A percentile compares a stretch with the other conserved stretches of the same genome.
Evolutionary conservation across 495 filamentous ascomycete genomes (phyloP).

Genomic region (Tetracladium setigerum): DNA sequence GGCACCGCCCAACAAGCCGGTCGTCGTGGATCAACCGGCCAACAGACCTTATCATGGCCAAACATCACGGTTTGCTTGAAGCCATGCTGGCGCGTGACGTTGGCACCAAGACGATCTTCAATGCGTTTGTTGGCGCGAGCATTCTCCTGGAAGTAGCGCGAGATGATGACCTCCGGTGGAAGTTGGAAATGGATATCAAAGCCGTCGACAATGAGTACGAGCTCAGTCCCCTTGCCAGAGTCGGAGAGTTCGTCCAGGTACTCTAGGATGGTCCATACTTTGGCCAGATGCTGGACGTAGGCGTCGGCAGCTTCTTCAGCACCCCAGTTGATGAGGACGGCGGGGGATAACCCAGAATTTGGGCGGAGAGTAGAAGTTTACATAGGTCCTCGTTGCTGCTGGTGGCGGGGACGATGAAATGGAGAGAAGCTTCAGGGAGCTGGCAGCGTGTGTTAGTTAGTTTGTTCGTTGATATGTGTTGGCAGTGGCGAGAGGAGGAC

Average conservation of each 20-base stretch:
- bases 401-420: too few species aligned
- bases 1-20: slow-evolving; percentile 19
- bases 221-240: background rate
- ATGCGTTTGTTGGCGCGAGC: slow-evolving; percentile 13
- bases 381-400: slow-evolving; percentile 31
- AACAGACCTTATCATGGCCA: slow-evolving; percentile 22
- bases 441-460: too few species aligned
- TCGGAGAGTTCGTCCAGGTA: slow-evolving; percentile 1
- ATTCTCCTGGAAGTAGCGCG: slow-evolving; percentile 38
- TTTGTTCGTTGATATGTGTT: too few species aligned
- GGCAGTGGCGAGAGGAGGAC: too few species aligned
- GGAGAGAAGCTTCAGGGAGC: too few species aligned
- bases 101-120: background rate
- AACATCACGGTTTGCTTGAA: slow-evolving; percentile 19
- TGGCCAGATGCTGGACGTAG: slow-evolving; percentile 4
- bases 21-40: slow-evolving; percentile 10
- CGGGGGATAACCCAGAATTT: slow-evolving; percentile 54
- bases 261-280: slow-evolving; percentile 1
- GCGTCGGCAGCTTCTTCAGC: background rate
- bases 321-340: slow-evolving; percentile 42
- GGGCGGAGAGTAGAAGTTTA: slow-evolving; percentile 51
- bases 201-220: slow-evolving; percentile 9
- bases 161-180: slow-evolving; percentile 48
- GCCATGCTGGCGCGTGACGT: slow-evolving; percentile 2
- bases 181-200: slow-evolving; percentile 54